These are phyloP conservation scores for Leavenworthia alabamica DNA, from an alignment of 345 rosid species.

Conservation along the genomic window DNA sequence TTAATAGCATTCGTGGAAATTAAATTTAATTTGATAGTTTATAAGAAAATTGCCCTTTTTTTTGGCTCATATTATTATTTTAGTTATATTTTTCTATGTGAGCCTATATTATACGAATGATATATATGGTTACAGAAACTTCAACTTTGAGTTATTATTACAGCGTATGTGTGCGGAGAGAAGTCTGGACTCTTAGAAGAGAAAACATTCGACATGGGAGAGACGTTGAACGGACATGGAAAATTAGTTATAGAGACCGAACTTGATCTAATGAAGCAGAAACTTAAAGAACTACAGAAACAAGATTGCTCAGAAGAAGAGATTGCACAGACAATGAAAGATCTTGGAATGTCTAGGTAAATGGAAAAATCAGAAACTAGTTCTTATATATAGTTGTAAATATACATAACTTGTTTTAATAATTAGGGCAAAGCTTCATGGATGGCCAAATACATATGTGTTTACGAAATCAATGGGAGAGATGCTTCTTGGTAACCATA, in stretches of 20 bases:
- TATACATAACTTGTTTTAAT: background rate
- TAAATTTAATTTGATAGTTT: no score
- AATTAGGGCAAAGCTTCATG: conserved; percentile 53
- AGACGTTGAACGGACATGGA: conserved; percentile 31
- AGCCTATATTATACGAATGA: background rate
- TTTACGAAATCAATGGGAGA: conserved; percentile 90
- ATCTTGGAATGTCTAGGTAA: conserved; percentile 47
- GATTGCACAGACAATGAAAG: conserved; percentile 36
- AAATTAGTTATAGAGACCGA: conserved; percentile 37
- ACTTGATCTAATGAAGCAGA: conserved; percentile 27
- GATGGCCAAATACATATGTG: conserved; percentile 77
- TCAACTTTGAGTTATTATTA: background rate
- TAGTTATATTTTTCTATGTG: background rate
- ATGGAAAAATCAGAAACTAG: background rate
- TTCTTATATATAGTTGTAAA: background rate
- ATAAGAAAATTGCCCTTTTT: no score
- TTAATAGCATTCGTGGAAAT: no score
- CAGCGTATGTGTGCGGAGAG: conserved; percentile 66
- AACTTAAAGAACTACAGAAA: conserved; percentile 24
- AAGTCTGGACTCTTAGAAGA: conserved; percentile 38
- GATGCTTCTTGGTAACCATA: conserved; percentile 46
- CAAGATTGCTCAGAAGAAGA: conserved; percentile 23
- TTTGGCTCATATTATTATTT: no score
- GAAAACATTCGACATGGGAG: conserved; percentile 32
- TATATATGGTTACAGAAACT: background rate